A percentile compares a stretch with the other conserved stretches of the same genome.
Evolutionary conservation across 2,329 filamentous ascomycete species (phyloP).

Genomic region (Magnaporthiopsis incrustans): DNA sequence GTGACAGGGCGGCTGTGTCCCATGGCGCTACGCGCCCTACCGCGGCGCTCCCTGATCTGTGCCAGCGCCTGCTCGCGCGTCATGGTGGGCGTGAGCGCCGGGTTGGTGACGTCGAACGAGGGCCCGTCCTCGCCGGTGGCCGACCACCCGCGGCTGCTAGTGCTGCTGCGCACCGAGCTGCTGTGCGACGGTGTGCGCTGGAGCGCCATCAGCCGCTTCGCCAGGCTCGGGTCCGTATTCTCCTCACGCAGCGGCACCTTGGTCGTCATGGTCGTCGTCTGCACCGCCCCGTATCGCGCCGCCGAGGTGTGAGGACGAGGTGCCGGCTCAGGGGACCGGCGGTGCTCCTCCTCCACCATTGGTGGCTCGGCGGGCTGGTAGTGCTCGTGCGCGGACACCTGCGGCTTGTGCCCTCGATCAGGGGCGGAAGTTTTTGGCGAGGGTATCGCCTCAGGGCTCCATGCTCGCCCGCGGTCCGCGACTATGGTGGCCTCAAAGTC

Average conservation of each 20-base stretch:
- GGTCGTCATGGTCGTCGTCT: constrained; percentile 43
- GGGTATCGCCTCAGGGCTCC: background rate
- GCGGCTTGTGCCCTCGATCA: background rate
- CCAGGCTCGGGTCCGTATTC: constrained; percentile 32
- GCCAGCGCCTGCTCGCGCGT: constrained; percentile 67
- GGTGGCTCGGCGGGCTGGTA: background rate
- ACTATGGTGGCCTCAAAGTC: constrained; percentile 2
- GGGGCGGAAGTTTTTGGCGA: background rate
- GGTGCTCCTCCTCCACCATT: background rate
- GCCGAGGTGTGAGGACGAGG: constrained; percentile 38
- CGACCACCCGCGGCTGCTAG: constrained; percentile 18
- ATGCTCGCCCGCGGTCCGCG: too few relatives aligned
- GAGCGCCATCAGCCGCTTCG: constrained; percentile 28
- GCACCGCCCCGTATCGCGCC: constrained; percentile 32
- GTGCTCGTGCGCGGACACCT: background rate
- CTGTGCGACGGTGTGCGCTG: constrained; percentile 33
- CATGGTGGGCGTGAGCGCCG: constrained; percentile 57
- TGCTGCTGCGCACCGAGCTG: constrained; percentile 2
- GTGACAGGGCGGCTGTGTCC: constrained; percentile 22
- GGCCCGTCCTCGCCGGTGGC: constrained; percentile 17
- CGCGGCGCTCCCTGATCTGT: constrained; percentile 64
- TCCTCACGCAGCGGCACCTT: constrained; percentile 44
- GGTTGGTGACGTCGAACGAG: constrained; percentile 47
- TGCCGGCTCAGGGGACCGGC: background rate
- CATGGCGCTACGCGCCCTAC: constrained; percentile 61